Evolutionary conservation across 768 basidiomycete genomes (phyloP), one percentile per base, ranked within the genome.

Genomic region (Lactifluus rugatus): DNA sequence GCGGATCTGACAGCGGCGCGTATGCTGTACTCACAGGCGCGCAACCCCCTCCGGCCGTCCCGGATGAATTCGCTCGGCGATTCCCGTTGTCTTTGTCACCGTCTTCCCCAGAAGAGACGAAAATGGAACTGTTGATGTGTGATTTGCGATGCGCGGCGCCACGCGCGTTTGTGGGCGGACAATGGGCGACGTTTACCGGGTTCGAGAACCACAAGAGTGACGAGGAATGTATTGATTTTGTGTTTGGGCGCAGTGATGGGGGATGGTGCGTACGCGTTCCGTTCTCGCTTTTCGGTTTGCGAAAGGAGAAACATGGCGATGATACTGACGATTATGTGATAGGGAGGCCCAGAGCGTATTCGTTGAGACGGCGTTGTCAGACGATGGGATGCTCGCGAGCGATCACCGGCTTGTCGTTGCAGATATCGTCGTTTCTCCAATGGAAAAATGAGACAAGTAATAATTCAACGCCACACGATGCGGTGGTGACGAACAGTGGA

Each of bases 381-480:
- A 48, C 11, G 37, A 81, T 54, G 81, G 81, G 1, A 64, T 78
- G 17, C 70, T 80, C 51, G 75, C 74, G 6, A 82, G 81, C 58
- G 81, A 82, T 63, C 81, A 82, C 64, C 75, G 81, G 0, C 81
- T 78, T 3, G 78, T 81, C 9, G 76, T 80, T 60, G 72, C 70
- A 11, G 78, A 80, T 52, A 58, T 78, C 28, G 37, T 39, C 31
- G 42, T 63, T 19, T 50, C 19, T 36, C 54, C 34, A 54, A 25
- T 14, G 5, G 17, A 45, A 25, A 14, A 36, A 11, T 16, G 26
- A 2, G 25, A 8, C 25, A n/a, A 9, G 21, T 16, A 3, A 2
- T 6, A n/a, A 2, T 16, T 39, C 17, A 16, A 16, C 11, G 6
- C 16, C 11, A 11, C 37, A 16, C 37, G 37, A 39, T 17, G 16